Evolutionary conservation across 106 monocot species (phyloP), one percentile per base, ranked within the genome.

Genomic region (Apostasia shenzhenica): DNA sequence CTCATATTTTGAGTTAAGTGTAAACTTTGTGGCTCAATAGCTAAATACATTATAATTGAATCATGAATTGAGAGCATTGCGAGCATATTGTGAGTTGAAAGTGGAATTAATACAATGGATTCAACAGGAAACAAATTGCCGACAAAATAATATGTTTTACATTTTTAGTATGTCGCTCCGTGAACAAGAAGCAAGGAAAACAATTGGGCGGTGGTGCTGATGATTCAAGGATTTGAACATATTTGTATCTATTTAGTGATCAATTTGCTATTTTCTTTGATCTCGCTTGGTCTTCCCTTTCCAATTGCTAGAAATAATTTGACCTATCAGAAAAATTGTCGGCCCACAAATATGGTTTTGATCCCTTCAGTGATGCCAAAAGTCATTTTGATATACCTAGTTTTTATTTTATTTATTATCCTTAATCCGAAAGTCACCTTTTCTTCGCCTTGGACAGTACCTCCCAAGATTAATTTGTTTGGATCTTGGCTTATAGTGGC

Each of bases 371-470:
- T 72, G 62, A 62, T 63, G 55, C 56, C 70, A 70, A 2, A 57
- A 63, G 52, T 50, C 42, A 54, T 63, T 72, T 72, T 49, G 41
- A 72, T 72, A 41, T 72, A 71, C 60, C 59, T 5, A 4, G 59
- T 59, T 43, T 41, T 11, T 55, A 43, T 70, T 44, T 68, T 58
- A 52, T 42, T 46, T 41, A 61, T 58, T 56, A 12, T 67, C 8
- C 67, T 14, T 68, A 39, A 68, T 71, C 52, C 43, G 45, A 43
- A 73, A 65, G 64, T 73, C 54, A 65, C 64, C 41, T 65, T 73
- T 73, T 73, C 54, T 73, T 73, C 73, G 63, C 38, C 73, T 73
- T 73, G 63, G 73, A 26, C n/a, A 64, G 14, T 73, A 65, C 64
- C 48, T 48, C 52, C 67, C 52, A 67, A 67, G 50, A 67, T 38